These are phyloP conservation scores for Alternaria sp. DNA, from an alignment of 2,329 filamentous ascomycete genomes.

Conservation along the genomic window DNA sequence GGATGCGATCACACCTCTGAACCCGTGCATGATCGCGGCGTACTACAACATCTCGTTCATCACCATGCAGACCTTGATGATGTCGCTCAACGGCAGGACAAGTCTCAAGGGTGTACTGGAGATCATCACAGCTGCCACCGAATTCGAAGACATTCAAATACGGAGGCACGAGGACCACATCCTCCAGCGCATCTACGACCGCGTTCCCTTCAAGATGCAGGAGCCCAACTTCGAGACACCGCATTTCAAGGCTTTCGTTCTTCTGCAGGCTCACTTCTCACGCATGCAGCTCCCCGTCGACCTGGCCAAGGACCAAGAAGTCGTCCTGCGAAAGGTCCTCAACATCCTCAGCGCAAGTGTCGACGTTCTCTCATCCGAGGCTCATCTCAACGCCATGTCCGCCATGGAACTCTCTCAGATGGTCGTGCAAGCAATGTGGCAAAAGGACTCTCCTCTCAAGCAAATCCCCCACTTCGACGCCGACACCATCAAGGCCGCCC, in stretches of 20 bases:
- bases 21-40: constrained; percentile 96
- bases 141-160: constrained; percentile 95
- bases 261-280: constrained; percentile 96
- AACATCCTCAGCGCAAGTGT: constrained; percentile 90
- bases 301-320: constrained; percentile 92
- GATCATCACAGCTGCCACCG: constrained; percentile 94
- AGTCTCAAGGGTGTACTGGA: constrained; percentile 97
- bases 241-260: constrained; percentile 97
- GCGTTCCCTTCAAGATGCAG: constrained; percentile 93
- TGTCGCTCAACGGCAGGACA: constrained; percentile 85
- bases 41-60: constrained; percentile 99
- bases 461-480: constrained; percentile 95
- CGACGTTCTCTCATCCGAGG: constrained; percentile 93
- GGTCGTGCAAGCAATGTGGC: constrained; percentile 99
- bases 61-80: constrained; percentile 97
- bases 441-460: constrained; percentile 93
- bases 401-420: constrained; percentile 99
- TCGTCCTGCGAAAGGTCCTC: constrained; percentile 82
- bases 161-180: constrained; percentile 89
- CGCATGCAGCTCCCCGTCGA: constrained; percentile 96
- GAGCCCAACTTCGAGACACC: constrained; percentile 87
- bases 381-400: constrained; percentile 94
- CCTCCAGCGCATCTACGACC: constrained; percentile 90
- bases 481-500: constrained; percentile 81
- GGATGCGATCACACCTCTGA: constrained; percentile 85